These are phyloP conservation scores for Coniochaeta hoffmannii DNA, from an alignment of 2,329 filamentous ascomycete genomes.

Conservation along the genomic window DNA sequence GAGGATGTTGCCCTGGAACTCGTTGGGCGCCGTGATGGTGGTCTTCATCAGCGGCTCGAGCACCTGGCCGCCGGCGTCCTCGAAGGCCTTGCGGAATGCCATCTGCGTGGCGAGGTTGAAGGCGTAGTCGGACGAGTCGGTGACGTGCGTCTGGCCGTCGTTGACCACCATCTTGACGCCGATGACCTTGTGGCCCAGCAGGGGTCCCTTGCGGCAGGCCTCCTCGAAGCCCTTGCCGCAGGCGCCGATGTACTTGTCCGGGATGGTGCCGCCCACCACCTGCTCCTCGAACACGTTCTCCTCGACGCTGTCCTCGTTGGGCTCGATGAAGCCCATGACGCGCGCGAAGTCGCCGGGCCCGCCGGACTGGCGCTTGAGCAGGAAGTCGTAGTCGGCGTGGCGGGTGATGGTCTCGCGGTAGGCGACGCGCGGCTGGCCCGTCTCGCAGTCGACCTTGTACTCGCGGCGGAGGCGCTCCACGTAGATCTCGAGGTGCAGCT, in stretches of 20 bases:
- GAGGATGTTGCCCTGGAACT: constrained; percentile 96
- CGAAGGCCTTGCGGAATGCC: constrained; percentile 92
- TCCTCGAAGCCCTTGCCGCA: constrained; percentile 91
- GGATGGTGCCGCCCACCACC: constrained; percentile 82
- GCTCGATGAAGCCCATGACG: constrained; percentile 87
- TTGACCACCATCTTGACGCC: constrained; percentile 87
- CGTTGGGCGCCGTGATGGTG: constrained; percentile 86
- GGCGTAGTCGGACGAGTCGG: constrained; percentile 92
- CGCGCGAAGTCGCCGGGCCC: constrained; percentile 93
- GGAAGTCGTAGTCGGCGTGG: constrained; percentile 79
- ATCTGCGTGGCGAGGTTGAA: constrained; percentile 94
- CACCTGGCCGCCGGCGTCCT: constrained; percentile 70
- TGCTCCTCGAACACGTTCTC: constrained; percentile 81
- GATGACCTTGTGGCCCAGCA: constrained; percentile 88
- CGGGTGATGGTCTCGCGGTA: constrained; percentile 90
- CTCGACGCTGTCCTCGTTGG: constrained; percentile 58
- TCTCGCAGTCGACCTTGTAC: constrained; percentile 92
- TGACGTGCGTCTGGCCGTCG: constrained; percentile 94
- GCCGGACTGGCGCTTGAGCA: constrained; percentile 91
- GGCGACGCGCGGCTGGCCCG: constrained; percentile 93
- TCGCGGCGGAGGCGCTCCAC: constrained; percentile 94
- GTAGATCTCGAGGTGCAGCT: constrained; percentile 94
- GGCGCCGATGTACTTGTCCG: constrained; percentile 90
- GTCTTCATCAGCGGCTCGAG: constrained; percentile 98
- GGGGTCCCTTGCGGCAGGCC: constrained; percentile 76